phyloP scores from a whole-genome alignment of 164 flowering plant species.

The grape (Vitis vinifera) region DNA sequence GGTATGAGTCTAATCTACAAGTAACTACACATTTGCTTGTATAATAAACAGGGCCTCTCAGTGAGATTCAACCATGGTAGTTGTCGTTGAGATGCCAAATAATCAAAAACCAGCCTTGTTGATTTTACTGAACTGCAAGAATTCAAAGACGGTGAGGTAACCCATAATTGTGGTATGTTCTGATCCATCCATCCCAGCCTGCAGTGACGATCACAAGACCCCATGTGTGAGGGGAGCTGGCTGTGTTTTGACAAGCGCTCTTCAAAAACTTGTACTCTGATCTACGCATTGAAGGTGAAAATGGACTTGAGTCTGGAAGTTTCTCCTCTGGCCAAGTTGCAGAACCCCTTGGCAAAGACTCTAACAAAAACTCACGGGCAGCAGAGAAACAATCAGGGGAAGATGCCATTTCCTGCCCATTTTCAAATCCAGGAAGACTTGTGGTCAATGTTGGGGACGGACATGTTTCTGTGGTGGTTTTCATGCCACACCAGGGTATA shows the following conservation, averaged over 20 bases:
- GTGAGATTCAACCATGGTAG: background rate
- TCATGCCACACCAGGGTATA: slow-evolving; percentile 72
- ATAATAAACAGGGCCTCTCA: background rate
- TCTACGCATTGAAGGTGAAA: slow-evolving; percentile 36
- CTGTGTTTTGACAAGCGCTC: slow-evolving; percentile 50
- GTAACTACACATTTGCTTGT: slow-evolving; percentile 7
- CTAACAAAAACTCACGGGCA: slow-evolving; percentile 46
- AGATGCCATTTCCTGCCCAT: slow-evolving; percentile 12
- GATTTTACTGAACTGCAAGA: background rate
- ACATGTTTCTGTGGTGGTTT: slow-evolving; percentile 20
- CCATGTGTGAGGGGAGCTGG: slow-evolving; percentile 65
- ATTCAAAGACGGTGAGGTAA: slow-evolving; percentile 62
- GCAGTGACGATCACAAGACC: slow-evolving; percentile 85
- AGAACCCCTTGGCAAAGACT: slow-evolving; percentile 49
- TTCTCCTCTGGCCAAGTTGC: slow-evolving; percentile 94
- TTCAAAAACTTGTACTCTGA: slow-evolving; percentile 59
- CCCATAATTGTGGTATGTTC: slow-evolving; percentile 76
- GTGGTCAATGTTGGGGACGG: slow-evolving; percentile 16
- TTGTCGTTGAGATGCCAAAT: background rate
- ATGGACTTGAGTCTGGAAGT: slow-evolving; percentile 34
- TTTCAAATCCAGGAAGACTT: slow-evolving; percentile 11
- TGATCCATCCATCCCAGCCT: slow-evolving; percentile 82
- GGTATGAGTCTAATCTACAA: background rate
- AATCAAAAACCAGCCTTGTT: background rate
- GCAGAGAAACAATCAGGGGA: slow-evolving; percentile 47